Evolutionary conservation across 2,329 filamentous ascomycete species (phyloP).

Genomic region (Nigrograna mackinnonii): DNA sequence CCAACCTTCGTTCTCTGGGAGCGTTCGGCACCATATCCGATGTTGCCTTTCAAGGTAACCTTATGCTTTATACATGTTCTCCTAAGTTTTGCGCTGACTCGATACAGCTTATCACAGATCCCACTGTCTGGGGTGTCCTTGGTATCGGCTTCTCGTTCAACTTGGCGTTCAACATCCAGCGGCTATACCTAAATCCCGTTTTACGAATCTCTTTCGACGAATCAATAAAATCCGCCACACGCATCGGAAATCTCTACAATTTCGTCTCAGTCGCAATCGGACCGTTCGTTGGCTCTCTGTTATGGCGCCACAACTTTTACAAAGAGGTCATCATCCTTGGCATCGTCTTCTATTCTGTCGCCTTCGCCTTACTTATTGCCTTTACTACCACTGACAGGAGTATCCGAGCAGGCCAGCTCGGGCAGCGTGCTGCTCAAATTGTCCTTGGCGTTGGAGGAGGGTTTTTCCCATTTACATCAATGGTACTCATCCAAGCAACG

Average conservation of each 20-base stretch:
- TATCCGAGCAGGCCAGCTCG: too few species aligned
- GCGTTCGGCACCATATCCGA: constrained; percentile 52
- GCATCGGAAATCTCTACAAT: constrained; percentile 64
- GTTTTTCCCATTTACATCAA: constrained; percentile 60
- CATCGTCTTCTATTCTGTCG: constrained; percentile 64
- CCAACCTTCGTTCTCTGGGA: constrained; percentile 61
- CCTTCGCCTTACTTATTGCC: constrained; percentile 66
- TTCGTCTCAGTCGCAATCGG: constrained; percentile 62
- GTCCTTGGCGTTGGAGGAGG: constrained; percentile 67
- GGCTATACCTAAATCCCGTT: constrained; percentile 66
- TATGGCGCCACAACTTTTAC: constrained; percentile 57
- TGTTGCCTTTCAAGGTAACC: constrained; percentile 68
- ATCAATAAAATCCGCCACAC: constrained; percentile 58
- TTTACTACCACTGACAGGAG: constrained; percentile 57
- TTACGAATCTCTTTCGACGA: constrained; percentile 66
- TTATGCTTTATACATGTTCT: too few species aligned
- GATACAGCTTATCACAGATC: constrained; percentile 63
- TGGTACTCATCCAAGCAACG: constrained; percentile 55
- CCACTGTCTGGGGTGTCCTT: constrained; percentile 65
- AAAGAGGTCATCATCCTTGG: constrained; percentile 67
- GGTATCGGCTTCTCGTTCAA: constrained; percentile 62
- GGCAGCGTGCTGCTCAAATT: constrained; percentile 65
- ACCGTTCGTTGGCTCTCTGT: constrained; percentile 58
- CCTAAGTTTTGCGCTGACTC: too few species aligned
- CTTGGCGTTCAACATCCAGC: constrained; percentile 65